Evolutionary conservation across 352 stramenopile species (phyloP).

Genomic region (Globisporangium yorkense): DNA sequence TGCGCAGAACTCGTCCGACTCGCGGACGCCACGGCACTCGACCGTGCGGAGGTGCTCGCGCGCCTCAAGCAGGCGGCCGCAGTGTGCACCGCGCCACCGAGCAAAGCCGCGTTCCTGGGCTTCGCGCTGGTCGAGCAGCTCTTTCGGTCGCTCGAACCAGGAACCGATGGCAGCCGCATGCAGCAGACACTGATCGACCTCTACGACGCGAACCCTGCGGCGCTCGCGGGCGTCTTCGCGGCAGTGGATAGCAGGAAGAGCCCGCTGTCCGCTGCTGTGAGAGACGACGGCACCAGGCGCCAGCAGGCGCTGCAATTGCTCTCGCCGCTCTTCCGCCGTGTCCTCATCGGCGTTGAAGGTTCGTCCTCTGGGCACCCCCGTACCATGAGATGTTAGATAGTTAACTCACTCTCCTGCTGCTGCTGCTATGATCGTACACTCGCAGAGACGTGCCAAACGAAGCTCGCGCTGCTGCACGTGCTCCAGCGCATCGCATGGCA

Average conservation of each 20-base stretch:
- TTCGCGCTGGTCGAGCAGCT: slow-evolving; percentile 31
- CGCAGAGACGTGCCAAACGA: slow-evolving; percentile 16
- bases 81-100: slow-evolving; percentile 34
- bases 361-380: neutral
- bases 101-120: slow-evolving; percentile 48
- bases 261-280: slow-evolving; percentile 1
- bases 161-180: slow-evolving; percentile 2
- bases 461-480: slow-evolving; percentile 27
- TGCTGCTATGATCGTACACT: neutral
- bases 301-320: slow-evolving; percentile 18
- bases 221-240: slow-evolving; percentile 34
- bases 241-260: slow-evolving; percentile 22
- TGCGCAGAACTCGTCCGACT: slow-evolving; percentile 1
- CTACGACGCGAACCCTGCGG: slow-evolving; percentile 31
- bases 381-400: neutral
- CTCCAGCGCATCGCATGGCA: slow-evolving; percentile 40
- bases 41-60: slow-evolving; percentile 1
- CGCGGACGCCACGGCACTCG: neutral
- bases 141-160: slow-evolving; percentile 13
- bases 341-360: slow-evolving; percentile 29
- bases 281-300: neutral
- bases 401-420: too few relatives aligned
- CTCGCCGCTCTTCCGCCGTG: slow-evolving; percentile 23
- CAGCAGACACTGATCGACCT: slow-evolving; percentile 24
- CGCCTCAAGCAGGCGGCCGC: slow-evolving; percentile 31